A percentile compares a stretch with the other conserved stretches of the same genome.
phyloP scores from a whole-genome alignment of 352 stramenopile species.

The Globisporangium echinulatum region DNA sequence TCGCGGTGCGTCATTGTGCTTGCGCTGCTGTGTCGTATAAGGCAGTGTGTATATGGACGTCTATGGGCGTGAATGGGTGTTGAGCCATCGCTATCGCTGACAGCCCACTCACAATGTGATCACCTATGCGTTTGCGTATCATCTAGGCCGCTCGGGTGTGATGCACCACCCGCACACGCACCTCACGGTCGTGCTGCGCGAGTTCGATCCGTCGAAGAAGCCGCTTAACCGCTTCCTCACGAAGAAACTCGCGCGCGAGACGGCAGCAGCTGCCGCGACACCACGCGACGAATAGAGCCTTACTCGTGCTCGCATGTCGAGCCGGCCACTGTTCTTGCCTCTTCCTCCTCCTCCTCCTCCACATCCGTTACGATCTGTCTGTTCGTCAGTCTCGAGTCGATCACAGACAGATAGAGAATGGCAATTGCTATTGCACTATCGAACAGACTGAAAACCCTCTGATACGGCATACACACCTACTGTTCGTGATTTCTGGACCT shows the following conservation, averaged over 20 bases:
- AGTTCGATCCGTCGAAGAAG: conserved; percentile 78
- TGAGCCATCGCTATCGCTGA: background rate
- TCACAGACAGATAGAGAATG: too few relatives aligned
- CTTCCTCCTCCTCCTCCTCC: too few relatives aligned
- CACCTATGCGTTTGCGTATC: too few relatives aligned
- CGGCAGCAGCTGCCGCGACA: conserved; percentile 11
- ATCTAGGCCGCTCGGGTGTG: conserved; percentile 62
- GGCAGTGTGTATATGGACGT: background rate
- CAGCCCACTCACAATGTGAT: too few relatives aligned
- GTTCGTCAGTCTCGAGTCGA: too few relatives aligned
- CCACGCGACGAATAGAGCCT: conserved; percentile 33
- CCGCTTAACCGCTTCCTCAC: conserved; percentile 65
- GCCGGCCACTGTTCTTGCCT: too few relatives aligned
- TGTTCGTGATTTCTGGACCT: too few relatives aligned
- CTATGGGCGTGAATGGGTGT: background rate
- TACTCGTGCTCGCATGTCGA: too few relatives aligned
- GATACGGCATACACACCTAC: too few relatives aligned
- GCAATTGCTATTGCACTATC: too few relatives aligned
- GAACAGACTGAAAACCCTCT: too few relatives aligned
- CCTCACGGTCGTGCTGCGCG: conserved; percentile 67
- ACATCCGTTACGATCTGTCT: too few relatives aligned
- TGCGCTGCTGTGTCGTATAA: background rate
- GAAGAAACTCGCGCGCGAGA: conserved; percentile 65
- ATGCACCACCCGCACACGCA: conserved; percentile 82
- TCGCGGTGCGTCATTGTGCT: conserved; percentile 32